Conservation (phyloP, 768 basidiomycete genomes). For the Panaeolus papilionaceus region DNA sequence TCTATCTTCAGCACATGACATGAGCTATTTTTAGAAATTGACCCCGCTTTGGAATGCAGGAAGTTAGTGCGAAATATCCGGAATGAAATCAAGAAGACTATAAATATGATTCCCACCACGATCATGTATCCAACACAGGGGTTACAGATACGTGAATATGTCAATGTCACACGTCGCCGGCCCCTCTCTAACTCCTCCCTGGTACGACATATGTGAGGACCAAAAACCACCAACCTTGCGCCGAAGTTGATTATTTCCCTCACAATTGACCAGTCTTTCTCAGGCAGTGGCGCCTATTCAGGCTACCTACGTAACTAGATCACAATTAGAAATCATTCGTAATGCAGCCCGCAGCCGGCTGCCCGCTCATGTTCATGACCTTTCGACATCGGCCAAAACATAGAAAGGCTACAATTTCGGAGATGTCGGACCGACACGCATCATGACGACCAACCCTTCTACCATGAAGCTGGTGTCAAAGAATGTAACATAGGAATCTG, state of each 20-base stretch:
- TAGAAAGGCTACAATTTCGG: too few relatives aligned
- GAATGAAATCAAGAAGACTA: slow-evolving; percentile 9
- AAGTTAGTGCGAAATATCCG: slow-evolving; percentile 4
- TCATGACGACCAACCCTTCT: too few relatives aligned
- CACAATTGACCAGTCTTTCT: neutral
- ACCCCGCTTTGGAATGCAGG: neutral
- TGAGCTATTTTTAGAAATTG: neutral
- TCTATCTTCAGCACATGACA: neutral
- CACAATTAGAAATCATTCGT: too few relatives aligned
- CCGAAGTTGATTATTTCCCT: neutral
- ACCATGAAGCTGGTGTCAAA: too few relatives aligned
- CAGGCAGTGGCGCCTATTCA: slow-evolving; percentile 10
- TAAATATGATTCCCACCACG: neutral
- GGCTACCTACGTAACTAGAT: neutral
- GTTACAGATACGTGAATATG: neutral
- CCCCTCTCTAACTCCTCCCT: slow-evolving; percentile 1
- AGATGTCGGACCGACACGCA: too few relatives aligned
- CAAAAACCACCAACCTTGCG: neutral
- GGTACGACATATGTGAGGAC: neutral
- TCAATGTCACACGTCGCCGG: neutral
- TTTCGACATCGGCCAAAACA: too few relatives aligned
- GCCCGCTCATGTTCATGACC: too few relatives aligned
- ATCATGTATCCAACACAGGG: neutral
- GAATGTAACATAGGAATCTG: neutral
- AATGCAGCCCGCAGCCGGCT: too few relatives aligned